Evolutionary conservation across 23 red algal genomes (phyloP), one percentile per base, ranked within the genome.

Genomic region (Chondrus crispus): DNA sequence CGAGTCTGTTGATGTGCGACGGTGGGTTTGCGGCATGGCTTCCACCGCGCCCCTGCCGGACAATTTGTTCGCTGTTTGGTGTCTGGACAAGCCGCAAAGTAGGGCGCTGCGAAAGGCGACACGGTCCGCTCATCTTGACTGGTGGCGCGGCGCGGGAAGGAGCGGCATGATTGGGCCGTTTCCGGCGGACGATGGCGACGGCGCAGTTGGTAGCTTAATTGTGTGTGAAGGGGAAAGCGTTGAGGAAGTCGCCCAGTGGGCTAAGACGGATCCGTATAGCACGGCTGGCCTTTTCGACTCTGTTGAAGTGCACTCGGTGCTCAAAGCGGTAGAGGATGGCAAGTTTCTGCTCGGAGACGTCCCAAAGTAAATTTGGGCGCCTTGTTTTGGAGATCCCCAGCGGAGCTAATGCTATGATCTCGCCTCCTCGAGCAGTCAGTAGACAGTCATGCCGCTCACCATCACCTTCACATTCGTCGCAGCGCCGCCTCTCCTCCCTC

Each of bases 211-310:
- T 2, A 94, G 87, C 12, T 49, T 97, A 33, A 81, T 97, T 44
- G 82, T 97, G 26, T 80, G 77, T 30, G 46, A 46, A 9, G 95
- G 95, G 57, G 79, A 76, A n/a, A 22, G 46, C 33, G 39, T 89
- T 12, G 90, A 93, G 14, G 89, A 97, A 50, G 95, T 97, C 42
- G 58, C 64, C 46, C 46, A 20, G 0, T 97, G 95, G 95, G 95
- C 89, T 14, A 77, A 37, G 35, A 81, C 77, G 2, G 95, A 97
- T 71, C 95, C 95, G 41, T 97, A 97, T 77, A 62, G 62, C 11
- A 20, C 30, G 60, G 95, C 79, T 11, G 69, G 90, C 46, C 64
- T 97, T 42, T 97, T 97, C 85, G 58, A 84, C 28, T 44, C 24
- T 49, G 95, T 97, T 36, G 39, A 81, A 2, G 38, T 95, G 20